A percentile compares a stretch with the other conserved stretches of the same genome.
phyloP scores from a whole-genome alignment of 768 basidiomycete species.

The Wakefieldia striispora region DNA sequence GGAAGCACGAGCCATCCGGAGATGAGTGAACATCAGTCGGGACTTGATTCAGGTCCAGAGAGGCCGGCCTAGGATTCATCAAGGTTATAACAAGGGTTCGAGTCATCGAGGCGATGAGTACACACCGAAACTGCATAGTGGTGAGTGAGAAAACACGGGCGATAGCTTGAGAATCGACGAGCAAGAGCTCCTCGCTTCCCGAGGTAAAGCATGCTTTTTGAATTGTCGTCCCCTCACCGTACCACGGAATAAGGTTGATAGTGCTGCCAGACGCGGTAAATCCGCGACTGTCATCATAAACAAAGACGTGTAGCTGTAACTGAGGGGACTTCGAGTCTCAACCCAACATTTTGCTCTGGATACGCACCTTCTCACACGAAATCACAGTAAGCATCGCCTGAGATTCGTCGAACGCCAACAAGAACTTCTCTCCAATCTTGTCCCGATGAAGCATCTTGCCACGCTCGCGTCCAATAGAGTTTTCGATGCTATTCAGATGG shows the following conservation, averaged over 20 bases:
- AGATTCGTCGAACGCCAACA: slow-evolving; percentile 52
- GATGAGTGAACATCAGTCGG: slow-evolving; percentile 42
- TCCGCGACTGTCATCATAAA: slow-evolving; percentile 46
- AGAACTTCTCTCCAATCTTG: slow-evolving; percentile 44
- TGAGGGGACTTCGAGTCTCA: slow-evolving; percentile 12
- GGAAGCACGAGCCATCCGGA: slow-evolving; percentile 55
- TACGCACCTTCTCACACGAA: slow-evolving; percentile 40
- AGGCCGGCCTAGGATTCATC: slow-evolving; percentile 39
- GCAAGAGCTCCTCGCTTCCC: slow-evolving; percentile 51
- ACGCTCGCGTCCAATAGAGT: slow-evolving; percentile 30
- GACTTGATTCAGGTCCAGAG: slow-evolving; percentile 36
- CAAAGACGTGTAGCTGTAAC: slow-evolving; percentile 44
- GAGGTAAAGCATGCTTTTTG: slow-evolving; percentile 42
- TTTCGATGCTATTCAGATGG: slow-evolving; percentile 28
- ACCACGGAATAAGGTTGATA: slow-evolving; percentile 48
- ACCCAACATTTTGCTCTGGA: background rate
- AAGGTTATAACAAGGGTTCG: background rate
- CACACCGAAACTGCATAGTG: slow-evolving; percentile 54
- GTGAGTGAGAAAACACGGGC: slow-evolving; percentile 53
- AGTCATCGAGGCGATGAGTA: background rate
- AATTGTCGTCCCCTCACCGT: slow-evolving; percentile 33
- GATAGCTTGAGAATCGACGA: slow-evolving; percentile 44
- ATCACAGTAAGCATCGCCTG: slow-evolving; percentile 48
- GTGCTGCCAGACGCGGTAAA: slow-evolving; percentile 43
- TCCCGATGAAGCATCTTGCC: slow-evolving; percentile 40